Conservation (phyloP, 768 basidiomycete species). For the Psilocybe tampanensis region DNA sequence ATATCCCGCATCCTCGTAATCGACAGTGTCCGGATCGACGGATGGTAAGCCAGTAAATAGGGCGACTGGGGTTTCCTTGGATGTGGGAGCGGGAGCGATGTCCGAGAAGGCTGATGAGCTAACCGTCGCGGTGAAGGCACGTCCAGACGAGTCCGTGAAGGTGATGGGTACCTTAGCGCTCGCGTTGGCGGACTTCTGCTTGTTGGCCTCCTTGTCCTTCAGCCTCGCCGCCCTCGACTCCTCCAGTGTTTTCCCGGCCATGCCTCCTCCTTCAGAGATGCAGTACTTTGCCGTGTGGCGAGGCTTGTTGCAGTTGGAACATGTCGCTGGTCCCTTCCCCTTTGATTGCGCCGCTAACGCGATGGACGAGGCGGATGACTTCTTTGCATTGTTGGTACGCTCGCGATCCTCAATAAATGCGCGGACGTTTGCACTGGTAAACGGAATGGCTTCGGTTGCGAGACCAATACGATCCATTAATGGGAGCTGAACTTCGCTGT, state of each 20-base stretch:
- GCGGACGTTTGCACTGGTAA: not conserved
- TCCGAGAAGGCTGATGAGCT: too few species aligned
- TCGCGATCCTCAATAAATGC: not conserved
- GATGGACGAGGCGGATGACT: not conserved
- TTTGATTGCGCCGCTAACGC: not conserved
- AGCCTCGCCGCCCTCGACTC: constrained; percentile 13
- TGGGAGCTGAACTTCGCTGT: not conserved
- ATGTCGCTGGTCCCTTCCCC: not conserved
- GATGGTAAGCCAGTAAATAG: not conserved
- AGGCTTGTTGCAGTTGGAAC: constrained; percentile 14
- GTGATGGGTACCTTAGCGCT: not conserved
- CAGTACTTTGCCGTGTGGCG: constrained; percentile 22
- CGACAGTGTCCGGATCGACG: not conserved
- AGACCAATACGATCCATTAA: not conserved
- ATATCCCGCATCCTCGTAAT: not conserved
- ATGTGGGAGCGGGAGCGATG: too few species aligned
- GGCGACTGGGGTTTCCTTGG: not conserved
- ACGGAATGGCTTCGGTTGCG: constrained; percentile 1
- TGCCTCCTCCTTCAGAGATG: constrained; percentile 25
- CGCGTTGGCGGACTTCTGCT: not conserved
- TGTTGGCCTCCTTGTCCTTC: not conserved
- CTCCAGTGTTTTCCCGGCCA: constrained; percentile 28
- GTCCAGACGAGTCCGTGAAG: not conserved
- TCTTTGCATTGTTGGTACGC: not conserved
- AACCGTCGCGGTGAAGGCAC: too few species aligned